phyloP scores from a whole-genome alignment of 164 flowering plant species.

The Paratinospora sagittata region DNA sequence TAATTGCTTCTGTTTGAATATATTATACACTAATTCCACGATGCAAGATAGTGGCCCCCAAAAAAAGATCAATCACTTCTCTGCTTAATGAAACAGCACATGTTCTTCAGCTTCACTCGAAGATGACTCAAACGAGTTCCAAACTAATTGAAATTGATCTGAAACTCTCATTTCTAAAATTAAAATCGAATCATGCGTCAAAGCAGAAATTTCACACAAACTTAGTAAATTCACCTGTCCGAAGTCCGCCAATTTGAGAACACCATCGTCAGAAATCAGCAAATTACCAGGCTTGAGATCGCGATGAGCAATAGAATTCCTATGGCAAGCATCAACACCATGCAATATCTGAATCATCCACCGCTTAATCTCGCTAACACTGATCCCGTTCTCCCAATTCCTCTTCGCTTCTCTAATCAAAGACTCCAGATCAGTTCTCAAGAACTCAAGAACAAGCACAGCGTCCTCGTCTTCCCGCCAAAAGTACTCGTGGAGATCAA shows the following conservation, averaged over 20 bases:
- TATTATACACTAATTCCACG: no score
- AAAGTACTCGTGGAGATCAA: conserved; percentile 72
- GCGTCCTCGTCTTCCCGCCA: conserved; percentile 86
- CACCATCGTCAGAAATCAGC: conserved; percentile 67
- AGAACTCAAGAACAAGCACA: conserved; percentile 77
- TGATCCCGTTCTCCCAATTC: conserved; percentile 38
- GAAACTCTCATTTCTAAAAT: neutral
- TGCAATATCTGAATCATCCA: conserved; percentile 82
- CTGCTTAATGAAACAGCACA: no score
- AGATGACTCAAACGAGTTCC: no score
- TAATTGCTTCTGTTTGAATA: no score
- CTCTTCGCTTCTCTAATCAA: conserved; percentile 58
- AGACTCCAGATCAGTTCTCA: conserved; percentile 53
- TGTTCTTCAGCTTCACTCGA: no score
- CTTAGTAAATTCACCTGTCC: conserved; percentile 51
- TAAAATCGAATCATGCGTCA: neutral
- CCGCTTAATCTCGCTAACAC: conserved; percentile 59
- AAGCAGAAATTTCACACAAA: neutral
- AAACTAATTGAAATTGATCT: no score
- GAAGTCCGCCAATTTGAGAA: conserved; percentile 84
- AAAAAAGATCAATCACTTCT: neutral
- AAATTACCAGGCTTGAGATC: conserved; percentile 85
- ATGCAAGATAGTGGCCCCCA: no score
- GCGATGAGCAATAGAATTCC: conserved; percentile 59
- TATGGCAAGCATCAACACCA: conserved; percentile 70